Evolutionary conservation across 2,329 filamentous ascomycete species (phyloP), one percentile per base, ranked within the genome.

Genomic region (Gaeumannomyces sp.): DNA sequence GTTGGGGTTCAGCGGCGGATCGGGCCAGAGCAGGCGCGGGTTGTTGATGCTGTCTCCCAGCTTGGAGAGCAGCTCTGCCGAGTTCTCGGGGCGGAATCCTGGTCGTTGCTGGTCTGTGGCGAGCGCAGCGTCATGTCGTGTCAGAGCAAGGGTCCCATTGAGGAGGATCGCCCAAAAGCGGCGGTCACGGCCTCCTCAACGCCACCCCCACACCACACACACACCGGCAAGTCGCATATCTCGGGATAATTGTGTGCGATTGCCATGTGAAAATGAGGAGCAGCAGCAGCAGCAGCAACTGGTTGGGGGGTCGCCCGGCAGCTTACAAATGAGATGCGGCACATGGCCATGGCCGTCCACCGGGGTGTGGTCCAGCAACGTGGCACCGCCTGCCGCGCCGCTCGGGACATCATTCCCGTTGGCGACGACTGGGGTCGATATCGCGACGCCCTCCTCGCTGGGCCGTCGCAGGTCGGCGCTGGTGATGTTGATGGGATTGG

Each of bases 321-420:
- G 78, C 80, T 79, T 78, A 83, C 81, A 80, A 68, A 81, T 75
- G 71, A 80, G 75, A 72, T 81, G 79, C 69, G 80, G 77, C 65
- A 79, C 76, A 69, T 82, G 81, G 71, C 75, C 76, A 58, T 82
- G 78, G 60, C 61, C n/a, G 29, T 64, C 62, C 31, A 64, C n/a
- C n/a, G 56, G 25, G 53, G 68, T 66, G 33, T 65, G 60, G 56
- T 69, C 64, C 65, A 69, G 45, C 63, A 66, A 53, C 25, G 35
- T 58, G 33, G 59, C 64, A 59, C 35, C 58, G 19, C 59, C 64
- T 33, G 35, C 33, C 14, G 60, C 62, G 31, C 62, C 59, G 45
- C 57, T 67, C 63, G 66, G 64, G 19, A 62, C 60, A 50, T 71
- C 72, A 65, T 69, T 73, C 50, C 59, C 65, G 64, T 59, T 31